phyloP scores from a whole-genome alignment of 164 flowering plant species.

The Aristolochia contorta region DNA sequence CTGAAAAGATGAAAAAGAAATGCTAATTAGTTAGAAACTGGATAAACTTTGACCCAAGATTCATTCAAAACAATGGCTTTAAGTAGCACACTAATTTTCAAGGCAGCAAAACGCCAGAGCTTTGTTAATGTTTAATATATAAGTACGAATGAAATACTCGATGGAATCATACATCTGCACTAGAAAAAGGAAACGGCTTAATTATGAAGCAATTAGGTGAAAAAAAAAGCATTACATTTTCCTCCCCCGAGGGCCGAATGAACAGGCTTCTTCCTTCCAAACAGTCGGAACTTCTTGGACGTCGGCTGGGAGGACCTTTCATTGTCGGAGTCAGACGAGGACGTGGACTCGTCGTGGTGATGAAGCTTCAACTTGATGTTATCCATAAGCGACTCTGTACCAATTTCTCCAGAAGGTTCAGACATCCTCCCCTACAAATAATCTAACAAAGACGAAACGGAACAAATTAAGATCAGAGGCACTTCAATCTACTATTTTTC shows the following conservation, averaged over 20 bases:
- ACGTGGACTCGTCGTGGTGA: slow-evolving; percentile 25
- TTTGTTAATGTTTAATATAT: no score
- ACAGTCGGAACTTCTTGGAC: slow-evolving; percentile 36
- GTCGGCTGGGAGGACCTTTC: slow-evolving; percentile 26
- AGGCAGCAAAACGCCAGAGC: no score
- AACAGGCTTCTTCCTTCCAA: slow-evolving; percentile 66
- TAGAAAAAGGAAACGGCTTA: no score
- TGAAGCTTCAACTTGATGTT: slow-evolving; percentile 16
- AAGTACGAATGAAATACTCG: no score
- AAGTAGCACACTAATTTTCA: no score
- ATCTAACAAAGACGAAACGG: background rate
- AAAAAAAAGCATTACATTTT: slow-evolving; percentile 37
- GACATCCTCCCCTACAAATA: slow-evolving; percentile 12
- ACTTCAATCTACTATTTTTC: no score
- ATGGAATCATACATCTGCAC: no score
- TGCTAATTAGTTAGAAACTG: background rate
- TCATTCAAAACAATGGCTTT: no score
- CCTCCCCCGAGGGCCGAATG: slow-evolving; percentile 69
- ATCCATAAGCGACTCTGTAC: slow-evolving; percentile 15
- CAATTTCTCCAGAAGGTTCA: slow-evolving; percentile 9
- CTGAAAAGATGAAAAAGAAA: slow-evolving; percentile 23
- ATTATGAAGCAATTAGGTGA: background rate
- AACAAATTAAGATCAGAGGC: no score
- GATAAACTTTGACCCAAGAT: no score
- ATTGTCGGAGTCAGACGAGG: slow-evolving; percentile 41